phyloP scores from a whole-genome alignment of 2,329 filamentous ascomycete genomes.

The Xylariomycetidae sp. region DNA sequence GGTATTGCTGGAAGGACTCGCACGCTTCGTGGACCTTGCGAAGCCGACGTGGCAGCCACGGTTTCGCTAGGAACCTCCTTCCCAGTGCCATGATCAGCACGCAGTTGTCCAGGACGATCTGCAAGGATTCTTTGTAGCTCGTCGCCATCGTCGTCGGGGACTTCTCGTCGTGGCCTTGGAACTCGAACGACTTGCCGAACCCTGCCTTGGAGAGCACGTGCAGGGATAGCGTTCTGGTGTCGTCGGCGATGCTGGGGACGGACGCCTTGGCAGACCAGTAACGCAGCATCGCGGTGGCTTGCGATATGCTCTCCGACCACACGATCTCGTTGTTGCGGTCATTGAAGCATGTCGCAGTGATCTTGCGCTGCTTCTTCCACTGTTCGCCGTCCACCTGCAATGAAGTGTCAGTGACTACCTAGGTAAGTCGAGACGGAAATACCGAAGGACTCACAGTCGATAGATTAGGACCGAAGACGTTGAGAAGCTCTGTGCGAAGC shows the following conservation, averaged over 20 bases:
- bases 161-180: constrained; percentile 9
- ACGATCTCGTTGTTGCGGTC: constrained; percentile 9
- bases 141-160: constrained; percentile 1
- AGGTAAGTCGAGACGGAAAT: too few species aligned
- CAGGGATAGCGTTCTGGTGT: constrained; percentile 8
- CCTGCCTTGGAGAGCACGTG: constrained; percentile 7
- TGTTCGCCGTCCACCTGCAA: constrained; percentile 1
- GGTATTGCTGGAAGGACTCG: constrained; percentile 16
- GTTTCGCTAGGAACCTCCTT: constrained; percentile 11
- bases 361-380: constrained; percentile 9
- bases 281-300: constrained; percentile 5
- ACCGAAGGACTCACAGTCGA: constrained; percentile 4
- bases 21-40: constrained; percentile 11
- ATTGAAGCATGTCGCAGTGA: constrained; percentile 5
- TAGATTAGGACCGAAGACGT: constrained; percentile 8
- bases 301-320: constrained; percentile 7
- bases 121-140: constrained; percentile 17
- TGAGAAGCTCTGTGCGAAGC: constrained; percentile 2
- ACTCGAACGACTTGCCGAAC: constrained; percentile 10
- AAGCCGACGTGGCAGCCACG: constrained; percentile 8
- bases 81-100: constrained; percentile 21
- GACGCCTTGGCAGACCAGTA: constrained; percentile 7
- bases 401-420: too few species aligned
- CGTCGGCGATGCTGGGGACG: constrained; percentile 3
- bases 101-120: constrained; percentile 19